A percentile compares a stretch with the other conserved stretches of the same genome.
These are phyloP conservation scores for Aureobasidium sp. DNA, from an alignment of 2,329 filamentous ascomycete species.

Conservation along the genomic window DNA sequence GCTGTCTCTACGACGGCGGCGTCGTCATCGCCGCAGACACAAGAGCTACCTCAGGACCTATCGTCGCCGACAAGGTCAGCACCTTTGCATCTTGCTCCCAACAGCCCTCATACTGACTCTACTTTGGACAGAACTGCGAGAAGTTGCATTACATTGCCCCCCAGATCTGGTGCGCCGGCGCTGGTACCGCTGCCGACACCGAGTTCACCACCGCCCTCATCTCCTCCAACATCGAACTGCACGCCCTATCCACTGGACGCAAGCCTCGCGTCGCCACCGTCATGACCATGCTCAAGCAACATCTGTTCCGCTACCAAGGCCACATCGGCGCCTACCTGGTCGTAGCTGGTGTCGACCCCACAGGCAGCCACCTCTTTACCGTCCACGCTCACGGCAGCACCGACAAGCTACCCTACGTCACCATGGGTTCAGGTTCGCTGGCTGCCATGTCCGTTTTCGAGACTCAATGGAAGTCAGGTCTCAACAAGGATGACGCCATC, in stretches of 20 bases:
- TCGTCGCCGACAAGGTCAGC: constrained; percentile 89
- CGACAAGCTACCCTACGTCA: constrained; percentile 98
- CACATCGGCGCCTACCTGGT: constrained; percentile 97
- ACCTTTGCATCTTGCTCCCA: background rate
- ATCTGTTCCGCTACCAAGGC: constrained; percentile 96
- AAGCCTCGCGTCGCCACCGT: constrained; percentile 95
- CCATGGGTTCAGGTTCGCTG: constrained; percentile 93
- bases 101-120: background rate
- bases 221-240: constrained; percentile 96
- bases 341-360: constrained; percentile 92
- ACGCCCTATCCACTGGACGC: constrained; percentile 90
- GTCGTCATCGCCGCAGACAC: constrained; percentile 99
- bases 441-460: constrained; percentile 98
- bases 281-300: constrained; percentile 99
- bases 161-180: constrained; percentile 98
- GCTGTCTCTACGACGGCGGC: constrained; percentile 91
- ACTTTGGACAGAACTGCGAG: constrained; percentile 69
- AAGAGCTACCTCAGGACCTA: constrained; percentile 90
- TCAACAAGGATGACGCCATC: constrained; percentile 74
- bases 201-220: constrained; percentile 99
- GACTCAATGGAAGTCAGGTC: constrained; percentile 77
- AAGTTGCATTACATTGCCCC: constrained; percentile 98
- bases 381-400: constrained; percentile 97
- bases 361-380: constrained; percentile 90
- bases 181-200: constrained; percentile 94